Evolutionary conservation across 345 rosid genomes (phyloP).

Genomic region (Corchorus capsularis): DNA sequence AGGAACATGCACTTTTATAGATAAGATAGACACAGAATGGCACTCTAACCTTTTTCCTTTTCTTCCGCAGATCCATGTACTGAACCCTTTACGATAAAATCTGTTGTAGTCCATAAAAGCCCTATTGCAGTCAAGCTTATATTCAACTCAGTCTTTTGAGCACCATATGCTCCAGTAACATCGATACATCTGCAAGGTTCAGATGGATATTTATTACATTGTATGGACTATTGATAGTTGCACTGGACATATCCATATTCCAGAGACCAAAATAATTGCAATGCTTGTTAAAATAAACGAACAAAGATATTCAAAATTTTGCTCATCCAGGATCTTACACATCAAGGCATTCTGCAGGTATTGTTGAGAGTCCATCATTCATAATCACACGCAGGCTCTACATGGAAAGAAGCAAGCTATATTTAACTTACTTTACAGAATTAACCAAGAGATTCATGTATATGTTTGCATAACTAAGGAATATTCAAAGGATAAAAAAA

Average conservation of each 20-base stretch:
- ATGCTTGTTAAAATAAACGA: neutral
- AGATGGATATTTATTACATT: conserved; percentile 17
- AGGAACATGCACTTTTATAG: conserved; percentile 6
- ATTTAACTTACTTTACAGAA: conserved; percentile 18
- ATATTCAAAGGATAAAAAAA: neutral
- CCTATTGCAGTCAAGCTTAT: conserved; percentile 96
- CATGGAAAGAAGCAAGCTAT: conserved; percentile 37
- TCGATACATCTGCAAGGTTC: conserved; percentile 78
- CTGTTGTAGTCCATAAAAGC: conserved; percentile 91
- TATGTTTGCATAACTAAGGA: conserved; percentile 5
- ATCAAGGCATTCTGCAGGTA: conserved; percentile 77
- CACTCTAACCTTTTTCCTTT: conserved; percentile 55
- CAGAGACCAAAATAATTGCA: conserved; percentile 3
- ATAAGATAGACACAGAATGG: conserved; percentile 8
- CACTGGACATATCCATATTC: neutral
- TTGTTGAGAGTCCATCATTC: conserved; percentile 87
- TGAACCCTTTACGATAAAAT: conserved; percentile 83
- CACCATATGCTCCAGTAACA: conserved; percentile 97
- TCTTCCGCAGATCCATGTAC: conserved; percentile 44
- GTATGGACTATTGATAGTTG: neutral
- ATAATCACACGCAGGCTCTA: conserved; percentile 87
- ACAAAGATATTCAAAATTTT: neutral
- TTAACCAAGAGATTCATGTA: conserved; percentile 7
- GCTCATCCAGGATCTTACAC: conserved; percentile 57
- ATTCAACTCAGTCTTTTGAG: conserved; percentile 88